Evolutionary conservation across 129 eudicot genomes (phyloP).

Genomic region (Lactuca sativa): DNA sequence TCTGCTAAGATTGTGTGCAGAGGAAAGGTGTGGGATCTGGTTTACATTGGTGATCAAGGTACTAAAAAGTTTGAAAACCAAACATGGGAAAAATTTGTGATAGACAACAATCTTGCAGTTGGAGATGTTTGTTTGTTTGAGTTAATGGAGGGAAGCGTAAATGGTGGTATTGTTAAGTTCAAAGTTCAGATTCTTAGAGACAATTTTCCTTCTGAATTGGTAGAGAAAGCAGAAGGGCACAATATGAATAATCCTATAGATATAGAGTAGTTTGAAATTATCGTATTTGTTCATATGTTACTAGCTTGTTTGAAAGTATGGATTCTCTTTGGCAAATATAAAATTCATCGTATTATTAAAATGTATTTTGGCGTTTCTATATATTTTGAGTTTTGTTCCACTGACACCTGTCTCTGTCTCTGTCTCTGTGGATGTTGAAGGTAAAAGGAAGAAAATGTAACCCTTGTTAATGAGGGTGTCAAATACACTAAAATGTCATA

Average conservation of each 20-base stretch:
- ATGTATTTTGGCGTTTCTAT: not conserved
- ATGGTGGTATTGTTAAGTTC: constrained; percentile 13
- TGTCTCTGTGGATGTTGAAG: too few relatives aligned
- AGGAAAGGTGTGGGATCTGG: constrained; percentile 32
- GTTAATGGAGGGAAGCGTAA: constrained; percentile 11
- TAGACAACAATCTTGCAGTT: constrained; percentile 28
- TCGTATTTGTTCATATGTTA: constrained; percentile 16
- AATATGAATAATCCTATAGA: constrained; percentile 19
- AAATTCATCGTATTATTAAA: not conserved
- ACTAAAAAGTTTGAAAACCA: constrained; percentile 1
- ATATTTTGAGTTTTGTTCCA: not conserved
- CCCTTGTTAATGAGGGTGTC: too few relatives aligned
- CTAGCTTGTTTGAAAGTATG: not conserved
- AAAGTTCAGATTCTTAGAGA: constrained; percentile 37
- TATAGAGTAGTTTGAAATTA: constrained; percentile 24
- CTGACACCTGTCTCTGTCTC: too few relatives aligned
- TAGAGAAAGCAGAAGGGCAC: constrained; percentile 1
- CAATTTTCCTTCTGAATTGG: constrained; percentile 28
- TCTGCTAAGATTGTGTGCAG: constrained; percentile 16
- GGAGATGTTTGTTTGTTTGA: constrained; percentile 48
- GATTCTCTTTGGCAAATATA: not conserved
- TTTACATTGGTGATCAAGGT: constrained; percentile 11
- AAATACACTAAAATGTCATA: too few relatives aligned
- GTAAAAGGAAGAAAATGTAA: too few relatives aligned
- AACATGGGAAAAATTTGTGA: constrained; percentile 32